Evolutionary conservation across 768 basidiomycete genomes (phyloP), one percentile per base, ranked within the genome.

Genomic region (Phanerodontia chrysosporium): DNA sequence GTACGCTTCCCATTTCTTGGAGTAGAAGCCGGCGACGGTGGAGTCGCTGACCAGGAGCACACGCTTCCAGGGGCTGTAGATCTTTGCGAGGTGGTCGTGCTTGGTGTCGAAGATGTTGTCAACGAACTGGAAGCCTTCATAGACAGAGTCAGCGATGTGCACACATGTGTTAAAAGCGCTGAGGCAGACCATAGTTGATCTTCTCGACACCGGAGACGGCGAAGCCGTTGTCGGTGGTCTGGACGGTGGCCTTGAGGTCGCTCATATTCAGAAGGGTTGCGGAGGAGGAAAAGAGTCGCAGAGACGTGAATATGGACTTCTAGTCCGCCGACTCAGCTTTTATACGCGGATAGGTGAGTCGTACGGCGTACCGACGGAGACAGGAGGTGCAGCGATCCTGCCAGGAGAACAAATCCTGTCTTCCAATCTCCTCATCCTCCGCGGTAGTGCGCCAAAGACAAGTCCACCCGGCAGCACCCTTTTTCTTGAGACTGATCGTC

Each of bases 1-100:
- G 55, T 63, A 63, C 9, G 62, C 58, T 16, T 59, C 55, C 62
- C 62, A 63, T 39, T 59, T 36, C 32, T 24, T 36, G 39, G 62
- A 59, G 55, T 63, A 60, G 39, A 49, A 49, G 35, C 45, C 32
- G 49, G 42, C 45, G 58, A 63, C 62, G 29, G 46, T 63, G 32
- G 58, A 18, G 45, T 63, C 62, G 35, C 51, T 63, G 48, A 63
- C 62, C 18, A 63, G 62, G 1, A 63, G 58, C 3, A 63, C 62
- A n/a, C 62, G 58, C 22, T 45, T 51, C 62, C 62, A 63, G 16
- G 54, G 49, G 35, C 48, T 57, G 54, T 60, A 63, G 32, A 63
- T 56, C 27, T 56, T 25, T 22, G 62, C 62, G 35, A 63, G 55
- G 28, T 63, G 58, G 45, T 22, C 44, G 42, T 63, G 58, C 25